A percentile compares a stretch with the other conserved stretches of the same genome.
phyloP scores from a whole-genome alignment of 2,329 filamentous ascomycete species.

The Aspergillus persii region DNA sequence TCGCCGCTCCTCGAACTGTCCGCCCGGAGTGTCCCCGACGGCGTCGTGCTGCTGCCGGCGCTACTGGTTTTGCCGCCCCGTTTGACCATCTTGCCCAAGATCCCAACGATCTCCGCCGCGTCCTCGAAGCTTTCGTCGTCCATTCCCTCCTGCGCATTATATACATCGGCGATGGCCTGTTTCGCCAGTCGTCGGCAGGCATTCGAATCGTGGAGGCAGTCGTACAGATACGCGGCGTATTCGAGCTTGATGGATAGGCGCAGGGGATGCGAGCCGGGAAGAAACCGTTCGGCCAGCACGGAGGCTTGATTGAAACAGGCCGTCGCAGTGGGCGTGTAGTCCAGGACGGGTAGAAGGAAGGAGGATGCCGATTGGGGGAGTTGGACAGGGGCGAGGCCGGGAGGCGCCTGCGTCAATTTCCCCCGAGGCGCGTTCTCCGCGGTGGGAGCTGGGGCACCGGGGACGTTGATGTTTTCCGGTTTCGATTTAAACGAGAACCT shows the following conservation, averaged over 20 bases:
- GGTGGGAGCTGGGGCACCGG: slow-evolving; percentile 1
- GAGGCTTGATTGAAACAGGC: slow-evolving; percentile 78
- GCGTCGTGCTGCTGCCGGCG: slow-evolving; percentile 28
- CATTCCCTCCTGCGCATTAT: slow-evolving; percentile 86
- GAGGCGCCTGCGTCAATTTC: slow-evolving; percentile 28
- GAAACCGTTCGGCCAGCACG: slow-evolving; percentile 67
- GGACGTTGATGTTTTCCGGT: slow-evolving; percentile 14
- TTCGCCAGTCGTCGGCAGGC: slow-evolving; percentile 74
- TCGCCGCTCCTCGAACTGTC: slow-evolving; percentile 33
- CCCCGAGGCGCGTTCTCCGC: slow-evolving; percentile 2
- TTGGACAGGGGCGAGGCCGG: slow-evolving; percentile 35
- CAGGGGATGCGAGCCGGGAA: slow-evolving; percentile 86
- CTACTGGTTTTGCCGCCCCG: slow-evolving; percentile 54
- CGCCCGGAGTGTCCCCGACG: slow-evolving; percentile 23
- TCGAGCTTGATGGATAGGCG: slow-evolving; percentile 88
- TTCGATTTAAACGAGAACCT: slow-evolving; percentile 20
- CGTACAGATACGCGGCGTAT: slow-evolving; percentile 88
- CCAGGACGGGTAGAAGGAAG: slow-evolving; percentile 73
- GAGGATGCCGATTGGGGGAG: slow-evolving; percentile 53
- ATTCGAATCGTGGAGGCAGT: slow-evolving; percentile 81
- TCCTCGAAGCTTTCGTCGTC: slow-evolving; percentile 94
- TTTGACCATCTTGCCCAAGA: slow-evolving; percentile 85
- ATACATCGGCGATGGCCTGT: slow-evolving; percentile 83
- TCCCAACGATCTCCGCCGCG: slow-evolving; percentile 80
- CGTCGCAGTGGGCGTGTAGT: slow-evolving; percentile 82